These are phyloP conservation scores for Candida tibetensis DNA, from an alignment of 805 yeast genomes.

Conservation along the genomic window DNA sequence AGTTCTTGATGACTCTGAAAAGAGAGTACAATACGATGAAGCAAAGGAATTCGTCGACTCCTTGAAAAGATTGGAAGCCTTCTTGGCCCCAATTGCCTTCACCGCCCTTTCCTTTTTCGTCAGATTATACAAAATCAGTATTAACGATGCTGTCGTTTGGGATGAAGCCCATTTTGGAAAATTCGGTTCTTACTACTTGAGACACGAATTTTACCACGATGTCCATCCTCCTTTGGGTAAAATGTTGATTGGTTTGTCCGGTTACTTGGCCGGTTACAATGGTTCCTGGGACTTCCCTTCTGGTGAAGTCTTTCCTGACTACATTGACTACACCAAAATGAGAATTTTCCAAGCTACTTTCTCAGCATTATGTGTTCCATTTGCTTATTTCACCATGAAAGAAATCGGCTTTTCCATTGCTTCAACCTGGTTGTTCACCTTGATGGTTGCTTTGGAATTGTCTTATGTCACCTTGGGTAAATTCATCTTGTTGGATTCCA, in stretches of 20 bases:
- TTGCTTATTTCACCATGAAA: slow-evolving; percentile 79
- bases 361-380: slow-evolving; percentile 80
- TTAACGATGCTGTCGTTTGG: slow-evolving; percentile 82
- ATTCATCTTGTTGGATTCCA: slow-evolving; percentile 88
- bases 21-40: slow-evolving; percentile 24
- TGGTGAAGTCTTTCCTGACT: slow-evolving; percentile 72
- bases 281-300: slow-evolving; percentile 90
- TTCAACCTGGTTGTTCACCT: slow-evolving; percentile 73
- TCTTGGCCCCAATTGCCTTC: slow-evolving; percentile 34
- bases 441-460: slow-evolving; percentile 79
- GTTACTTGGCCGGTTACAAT: slow-evolving; percentile 80
- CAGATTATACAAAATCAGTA: slow-evolving; percentile 72
- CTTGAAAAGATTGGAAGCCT: slow-evolving; percentile 20
- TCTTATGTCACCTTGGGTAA: slow-evolving; percentile 83
- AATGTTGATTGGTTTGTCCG: slow-evolving; percentile 85
- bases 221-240: slow-evolving; percentile 98
- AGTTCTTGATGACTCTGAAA: slow-evolving; percentile 13
- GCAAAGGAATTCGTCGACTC: slow-evolving; percentile 26
- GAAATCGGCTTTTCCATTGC: slow-evolving; percentile 68
- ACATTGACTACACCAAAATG: slow-evolving; percentile 79
- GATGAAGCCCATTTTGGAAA: slow-evolving; percentile 98
- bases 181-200: slow-evolving; percentile 87
- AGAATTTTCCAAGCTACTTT: slow-evolving; percentile 83
- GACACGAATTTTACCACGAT: slow-evolving; percentile 88
- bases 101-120: slow-evolving; percentile 42